These are phyloP conservation scores for Cetradonia linearis DNA, from an alignment of 495 filamentous ascomycete genomes.

Conservation along the genomic window DNA sequence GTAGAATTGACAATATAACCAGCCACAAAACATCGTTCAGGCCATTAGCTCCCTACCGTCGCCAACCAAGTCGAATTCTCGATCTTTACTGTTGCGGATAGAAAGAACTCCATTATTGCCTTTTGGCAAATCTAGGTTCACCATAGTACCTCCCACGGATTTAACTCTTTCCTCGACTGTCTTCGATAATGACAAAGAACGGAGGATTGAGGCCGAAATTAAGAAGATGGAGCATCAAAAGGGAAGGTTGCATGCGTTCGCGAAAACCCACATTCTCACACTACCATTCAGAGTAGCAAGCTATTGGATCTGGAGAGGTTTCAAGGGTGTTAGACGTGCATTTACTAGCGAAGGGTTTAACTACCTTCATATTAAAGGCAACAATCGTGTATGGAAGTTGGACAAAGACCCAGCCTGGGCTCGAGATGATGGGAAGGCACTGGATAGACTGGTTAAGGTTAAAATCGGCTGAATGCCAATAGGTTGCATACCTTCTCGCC, in stretches of 20 bases:
- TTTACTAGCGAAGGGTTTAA: conserved; percentile 41
- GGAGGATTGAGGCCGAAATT: conserved; percentile 19
- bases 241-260: conserved; percentile 12
- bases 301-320: conserved; percentile 30
- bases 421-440: conserved; percentile 22
- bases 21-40: conserved; percentile 24
- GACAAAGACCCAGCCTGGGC: conserved; percentile 22
- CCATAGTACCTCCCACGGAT: conserved; percentile 34
- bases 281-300: conserved; percentile 32
- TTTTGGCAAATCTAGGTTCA: conserved; percentile 32
- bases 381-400: conserved; percentile 23
- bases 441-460: conserved; percentile 22
- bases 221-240: conserved; percentile 3
- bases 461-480: conserved; percentile 14
- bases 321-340: conserved; percentile 34
- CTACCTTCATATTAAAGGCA: conserved; percentile 36
- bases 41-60: conserved; percentile 21
- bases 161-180: conserved; percentile 33
- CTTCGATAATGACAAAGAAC: conserved; percentile 22
- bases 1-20: background rate
- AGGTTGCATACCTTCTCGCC: too few species aligned
- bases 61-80: conserved; percentile 3
- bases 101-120: conserved; percentile 32
- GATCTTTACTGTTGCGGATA: conserved; percentile 18
- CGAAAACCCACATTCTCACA: conserved; percentile 31